Evolutionary conservation across 768 basidiomycete genomes (phyloP).

Genomic region (Trametes meyenii): DNA sequence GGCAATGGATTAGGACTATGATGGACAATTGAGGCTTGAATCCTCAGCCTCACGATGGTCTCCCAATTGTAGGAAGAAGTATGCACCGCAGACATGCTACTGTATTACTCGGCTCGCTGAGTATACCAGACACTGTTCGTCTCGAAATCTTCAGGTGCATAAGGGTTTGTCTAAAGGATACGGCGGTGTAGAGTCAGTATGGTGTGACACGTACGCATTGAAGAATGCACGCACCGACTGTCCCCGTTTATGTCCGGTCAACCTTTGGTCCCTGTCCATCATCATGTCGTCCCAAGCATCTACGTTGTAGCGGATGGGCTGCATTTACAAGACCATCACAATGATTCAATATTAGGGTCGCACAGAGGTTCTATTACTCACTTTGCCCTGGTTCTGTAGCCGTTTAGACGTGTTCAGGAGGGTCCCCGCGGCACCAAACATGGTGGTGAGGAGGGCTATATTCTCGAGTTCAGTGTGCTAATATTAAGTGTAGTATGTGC

Average conservation of each 20-base stretch:
- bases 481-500: background rate
- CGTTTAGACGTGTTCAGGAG: constrained; percentile 77
- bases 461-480: background rate
- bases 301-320: constrained; percentile 64
- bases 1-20: constrained; percentile 35
- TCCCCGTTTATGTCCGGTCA: constrained; percentile 86
- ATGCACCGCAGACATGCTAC: background rate
- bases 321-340: no score
- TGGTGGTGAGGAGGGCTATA: constrained; percentile 76
- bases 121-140: constrained; percentile 79
- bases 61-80: background rate
- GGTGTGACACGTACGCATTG: background rate
- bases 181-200: background rate
- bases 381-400: constrained; percentile 91
- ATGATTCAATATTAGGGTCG: background rate
- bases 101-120: constrained; percentile 43
- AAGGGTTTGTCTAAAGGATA: constrained; percentile 57
- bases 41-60: no score
- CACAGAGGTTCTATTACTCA: constrained; percentile 32
- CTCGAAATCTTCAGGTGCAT: constrained; percentile 69
- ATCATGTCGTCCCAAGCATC: constrained; percentile 96
- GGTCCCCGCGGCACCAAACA: constrained; percentile 93
- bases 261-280: constrained; percentile 87
- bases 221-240: constrained; percentile 68
- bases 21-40: constrained; percentile 32